Evolutionary conservation across 2,329 filamentous ascomycete species (phyloP).

Genomic region (Fusarium sterilihyphosum): DNA sequence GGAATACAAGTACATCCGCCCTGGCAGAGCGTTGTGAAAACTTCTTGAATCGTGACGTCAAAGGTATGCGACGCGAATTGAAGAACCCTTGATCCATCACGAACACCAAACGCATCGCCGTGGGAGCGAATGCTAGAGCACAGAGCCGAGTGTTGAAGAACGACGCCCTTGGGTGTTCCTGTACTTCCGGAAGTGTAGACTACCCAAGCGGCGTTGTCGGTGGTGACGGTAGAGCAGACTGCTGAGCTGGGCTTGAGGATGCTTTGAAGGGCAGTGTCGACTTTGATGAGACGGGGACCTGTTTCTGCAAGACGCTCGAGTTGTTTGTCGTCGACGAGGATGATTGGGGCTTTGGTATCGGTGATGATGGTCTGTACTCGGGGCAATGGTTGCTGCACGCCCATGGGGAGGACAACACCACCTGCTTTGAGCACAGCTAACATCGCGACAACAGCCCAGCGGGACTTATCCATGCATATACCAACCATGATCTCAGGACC

Average conservation of each 20-base stretch:
- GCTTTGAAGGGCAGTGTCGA: not conserved
- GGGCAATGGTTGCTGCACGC: not conserved
- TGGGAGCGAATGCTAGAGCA: not conserved
- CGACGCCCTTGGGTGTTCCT: not conserved
- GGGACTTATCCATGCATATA: not conserved
- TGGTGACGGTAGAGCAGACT: not conserved
- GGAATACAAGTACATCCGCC: not conserved
- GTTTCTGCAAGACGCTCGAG: not conserved
- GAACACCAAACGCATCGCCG: not conserved
- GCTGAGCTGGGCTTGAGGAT: not conserved
- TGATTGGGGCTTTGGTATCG: not conserved
- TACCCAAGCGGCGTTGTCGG: not conserved
- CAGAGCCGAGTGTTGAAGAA: not conserved
- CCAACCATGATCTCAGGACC: not conserved
- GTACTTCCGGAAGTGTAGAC: conserved; percentile 1
- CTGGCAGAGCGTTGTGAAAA: not conserved
- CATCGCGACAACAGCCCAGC: not conserved
- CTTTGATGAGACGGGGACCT: not conserved
- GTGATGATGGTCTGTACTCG: not conserved
- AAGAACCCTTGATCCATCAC: not conserved
- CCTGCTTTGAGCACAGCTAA: not conserved
- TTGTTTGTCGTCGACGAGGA: not conserved
- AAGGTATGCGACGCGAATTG: conserved; percentile 4
- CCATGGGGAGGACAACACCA: not conserved
- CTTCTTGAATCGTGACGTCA: not conserved